These are phyloP conservation scores for Cryptococcus sp. DNA, from an alignment of 1,284 basidiomycete genomes.

Conservation along the genomic window DNA sequence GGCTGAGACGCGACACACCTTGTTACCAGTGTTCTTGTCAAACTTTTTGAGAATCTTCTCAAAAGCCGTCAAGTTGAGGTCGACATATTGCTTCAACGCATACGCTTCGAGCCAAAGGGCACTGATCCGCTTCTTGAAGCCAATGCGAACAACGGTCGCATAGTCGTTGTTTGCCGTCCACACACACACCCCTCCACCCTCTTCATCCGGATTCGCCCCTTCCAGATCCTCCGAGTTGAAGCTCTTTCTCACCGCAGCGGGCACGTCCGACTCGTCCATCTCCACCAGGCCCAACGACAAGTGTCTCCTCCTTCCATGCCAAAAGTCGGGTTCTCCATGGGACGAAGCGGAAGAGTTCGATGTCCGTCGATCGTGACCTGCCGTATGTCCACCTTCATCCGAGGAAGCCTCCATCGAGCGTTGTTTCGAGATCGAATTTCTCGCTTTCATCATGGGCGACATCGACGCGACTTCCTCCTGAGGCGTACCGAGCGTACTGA, in stretches of 20 bases:
- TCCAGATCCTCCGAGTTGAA: conserved; percentile 5
- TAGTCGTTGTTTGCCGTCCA: conserved; percentile 82
- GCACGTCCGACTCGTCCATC: conserved; percentile 32
- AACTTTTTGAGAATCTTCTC: conserved; percentile 98
- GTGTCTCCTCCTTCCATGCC: conserved; percentile 13
- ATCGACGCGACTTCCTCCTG: not conserved
- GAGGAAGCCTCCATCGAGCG: conserved; percentile 23
- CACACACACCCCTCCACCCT: conserved; percentile 44
- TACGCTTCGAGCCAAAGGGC: conserved; percentile 76
- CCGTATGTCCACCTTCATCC: conserved; percentile 15
- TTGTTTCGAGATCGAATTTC: conserved; percentile 4
- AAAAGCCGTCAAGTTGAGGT: conserved; percentile 90
- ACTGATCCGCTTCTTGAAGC: conserved; percentile 88
- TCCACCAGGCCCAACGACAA: conserved; percentile 25
- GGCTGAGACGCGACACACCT: conserved; percentile 48
- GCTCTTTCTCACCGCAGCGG: conserved; percentile 22
- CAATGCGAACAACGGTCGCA: conserved; percentile 78
- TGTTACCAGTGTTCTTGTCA: conserved; percentile 86
- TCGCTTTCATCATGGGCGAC: not conserved
- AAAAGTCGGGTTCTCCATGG: conserved; percentile 22
- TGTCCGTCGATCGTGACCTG: conserved; percentile 25
- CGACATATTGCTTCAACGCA: conserved; percentile 86
- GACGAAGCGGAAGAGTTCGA: conserved; percentile 41
- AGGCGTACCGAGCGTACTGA: conserved; percentile 1
- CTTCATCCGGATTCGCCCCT: conserved; percentile 7